Conservation (phyloP, 2,329 filamentous ascomycete genomes). For the Fusarium nelsonii region DNA sequence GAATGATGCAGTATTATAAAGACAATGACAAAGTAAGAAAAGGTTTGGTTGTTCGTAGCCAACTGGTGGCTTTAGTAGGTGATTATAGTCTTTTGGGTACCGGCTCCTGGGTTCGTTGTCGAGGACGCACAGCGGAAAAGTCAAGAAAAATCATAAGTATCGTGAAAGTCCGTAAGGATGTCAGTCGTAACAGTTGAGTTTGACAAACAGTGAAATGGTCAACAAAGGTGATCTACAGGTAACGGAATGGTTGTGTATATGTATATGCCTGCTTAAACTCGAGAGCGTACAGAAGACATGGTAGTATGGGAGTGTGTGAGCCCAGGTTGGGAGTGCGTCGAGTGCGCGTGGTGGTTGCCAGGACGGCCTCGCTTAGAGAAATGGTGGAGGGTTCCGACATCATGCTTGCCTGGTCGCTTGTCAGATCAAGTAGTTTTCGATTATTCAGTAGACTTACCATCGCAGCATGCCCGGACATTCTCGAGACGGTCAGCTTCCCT, state of each 20-base stretch:
- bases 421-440: slow-evolving; percentile 36
- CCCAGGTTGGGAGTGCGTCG: slow-evolving; percentile 53
- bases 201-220: slow-evolving; percentile 26
- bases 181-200: slow-evolving; percentile 44
- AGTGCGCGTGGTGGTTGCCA: slow-evolving; percentile 51
- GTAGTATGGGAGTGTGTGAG: slow-evolving; percentile 54
- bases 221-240: slow-evolving; percentile 14
- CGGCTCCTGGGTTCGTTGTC: slow-evolving; percentile 33
- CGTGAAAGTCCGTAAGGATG: slow-evolving; percentile 49
- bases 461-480: slow-evolving; percentile 96
- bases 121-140: slow-evolving; percentile 28
- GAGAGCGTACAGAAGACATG: slow-evolving; percentile 54
- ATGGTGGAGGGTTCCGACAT: slow-evolving; percentile 72
- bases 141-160: slow-evolving; percentile 49
- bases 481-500: slow-evolving; percentile 83
- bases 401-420: slow-evolving; percentile 72
- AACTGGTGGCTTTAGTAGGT: slow-evolving; percentile 34
- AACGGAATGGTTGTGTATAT: slow-evolving; percentile 15
- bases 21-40: slow-evolving; percentile 33
- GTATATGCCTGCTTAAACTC: slow-evolving; percentile 47
- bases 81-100: slow-evolving; percentile 43
- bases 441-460: slow-evolving; percentile 72
- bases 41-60: slow-evolving; percentile 44
- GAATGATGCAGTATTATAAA: slow-evolving; percentile 34
- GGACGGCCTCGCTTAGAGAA: slow-evolving; percentile 60